phyloP scores from a whole-genome alignment of 164 flowering plant genomes.

The Chimonanthus praecox region DNA sequence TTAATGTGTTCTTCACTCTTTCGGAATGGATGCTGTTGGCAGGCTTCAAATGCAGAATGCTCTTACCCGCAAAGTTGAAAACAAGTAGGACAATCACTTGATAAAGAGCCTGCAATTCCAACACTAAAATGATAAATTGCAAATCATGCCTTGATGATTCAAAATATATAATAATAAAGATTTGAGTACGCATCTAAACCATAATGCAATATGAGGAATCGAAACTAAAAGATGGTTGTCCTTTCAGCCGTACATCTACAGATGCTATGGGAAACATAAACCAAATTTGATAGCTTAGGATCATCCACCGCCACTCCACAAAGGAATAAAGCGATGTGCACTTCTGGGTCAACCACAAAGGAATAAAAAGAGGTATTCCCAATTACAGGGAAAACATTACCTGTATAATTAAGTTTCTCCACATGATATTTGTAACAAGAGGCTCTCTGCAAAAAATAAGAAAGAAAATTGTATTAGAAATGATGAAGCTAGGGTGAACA shows the following conservation, averaged over 20 bases:
- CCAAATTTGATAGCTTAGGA: neutral
- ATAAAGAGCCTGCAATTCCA: slow-evolving; percentile 56
- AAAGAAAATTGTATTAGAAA: neutral
- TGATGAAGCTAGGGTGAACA: neutral
- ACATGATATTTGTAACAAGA: slow-evolving; percentile 91
- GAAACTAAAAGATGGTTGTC: neutral
- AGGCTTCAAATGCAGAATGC: slow-evolving; percentile 37
- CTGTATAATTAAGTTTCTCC: slow-evolving; percentile 92
- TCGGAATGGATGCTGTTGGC: slow-evolving; percentile 25
- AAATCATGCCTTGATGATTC: no score
- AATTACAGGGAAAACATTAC: slow-evolving; percentile 21
- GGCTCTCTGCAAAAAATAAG: slow-evolving; percentile 59
- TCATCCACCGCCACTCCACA: neutral
- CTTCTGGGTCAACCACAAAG: neutral
- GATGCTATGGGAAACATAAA: neutral
- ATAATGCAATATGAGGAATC: neutral
- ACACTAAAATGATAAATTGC: no score
- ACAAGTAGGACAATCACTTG: slow-evolving; percentile 75
- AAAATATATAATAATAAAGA: no score
- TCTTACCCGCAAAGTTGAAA: slow-evolving; percentile 59
- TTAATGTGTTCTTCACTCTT: slow-evolving; percentile 69
- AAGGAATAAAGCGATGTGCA: neutral
- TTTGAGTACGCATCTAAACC: no score
- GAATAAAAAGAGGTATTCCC: neutral
- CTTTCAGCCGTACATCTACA: neutral